Conservation (phyloP, 1,284 basidiomycete genomes). For the Ceratobasidium sp. region DNA sequence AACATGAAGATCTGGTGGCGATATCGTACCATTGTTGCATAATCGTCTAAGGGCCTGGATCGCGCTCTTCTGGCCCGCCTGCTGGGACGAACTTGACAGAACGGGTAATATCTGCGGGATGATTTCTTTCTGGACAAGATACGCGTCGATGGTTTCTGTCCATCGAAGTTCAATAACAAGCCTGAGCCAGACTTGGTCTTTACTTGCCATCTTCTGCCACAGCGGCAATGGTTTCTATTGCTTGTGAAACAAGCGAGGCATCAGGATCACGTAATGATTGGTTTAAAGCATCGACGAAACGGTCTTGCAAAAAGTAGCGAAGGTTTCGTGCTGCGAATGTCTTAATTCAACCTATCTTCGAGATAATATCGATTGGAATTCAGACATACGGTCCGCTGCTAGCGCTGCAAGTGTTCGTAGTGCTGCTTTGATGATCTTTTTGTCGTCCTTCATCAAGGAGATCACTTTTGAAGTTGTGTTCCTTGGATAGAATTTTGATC, state of each 20-base stretch:
- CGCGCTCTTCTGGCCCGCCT: background rate
- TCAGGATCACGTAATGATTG: background rate
- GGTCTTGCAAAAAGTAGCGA: background rate
- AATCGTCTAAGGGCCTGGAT: background rate
- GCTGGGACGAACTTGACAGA: background rate
- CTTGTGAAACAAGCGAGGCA: background rate
- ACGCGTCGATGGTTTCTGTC: background rate
- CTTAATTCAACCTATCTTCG: background rate
- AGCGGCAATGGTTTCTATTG: background rate
- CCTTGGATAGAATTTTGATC: background rate
- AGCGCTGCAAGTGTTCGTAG: background rate
- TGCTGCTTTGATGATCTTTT: background rate
- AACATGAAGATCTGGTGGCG: background rate
- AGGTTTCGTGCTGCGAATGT: background rate
- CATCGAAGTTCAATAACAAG: background rate
- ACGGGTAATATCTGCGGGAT: background rate
- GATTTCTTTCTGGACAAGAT: background rate
- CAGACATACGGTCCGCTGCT: background rate
- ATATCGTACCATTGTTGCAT: background rate
- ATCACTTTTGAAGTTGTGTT: background rate
- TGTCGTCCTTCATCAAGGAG: background rate
- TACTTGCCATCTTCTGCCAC: slow-evolving; percentile 4
- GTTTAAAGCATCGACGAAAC: background rate
- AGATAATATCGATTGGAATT: background rate
- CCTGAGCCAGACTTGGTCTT: background rate